Percentiles rank a stretch among this genome's conserved stretches.
Evolutionary conservation across 495 filamentous ascomycete species (phyloP).

Genomic region (Melanomma pulvis-pyrius): DNA sequence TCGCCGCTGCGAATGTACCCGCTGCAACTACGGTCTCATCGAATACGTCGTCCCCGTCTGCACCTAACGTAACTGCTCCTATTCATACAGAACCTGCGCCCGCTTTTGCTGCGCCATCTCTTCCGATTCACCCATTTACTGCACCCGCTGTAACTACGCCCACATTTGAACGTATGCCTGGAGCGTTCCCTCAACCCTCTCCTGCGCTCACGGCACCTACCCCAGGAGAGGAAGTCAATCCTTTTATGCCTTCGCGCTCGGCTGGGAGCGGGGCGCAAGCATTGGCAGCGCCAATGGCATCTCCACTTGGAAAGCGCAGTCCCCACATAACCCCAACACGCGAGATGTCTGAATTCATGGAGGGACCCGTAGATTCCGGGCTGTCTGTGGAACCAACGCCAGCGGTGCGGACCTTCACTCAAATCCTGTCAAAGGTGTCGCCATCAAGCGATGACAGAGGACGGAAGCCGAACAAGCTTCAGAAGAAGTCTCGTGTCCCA

Average conservation of each 20-base stretch:
- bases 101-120: neutral
- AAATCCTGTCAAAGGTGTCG: constrained; percentile 30
- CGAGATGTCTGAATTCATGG: constrained; percentile 34
- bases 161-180: constrained; percentile 7
- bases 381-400: constrained; percentile 12
- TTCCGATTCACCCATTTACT: neutral
- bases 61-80: too few species aligned
- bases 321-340: constrained; percentile 6
- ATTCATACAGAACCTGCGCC: neutral
- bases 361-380: constrained; percentile 21
- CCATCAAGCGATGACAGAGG: constrained; percentile 29
- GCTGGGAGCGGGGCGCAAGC: constrained; percentile 24
- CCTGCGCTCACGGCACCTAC: constrained; percentile 33
- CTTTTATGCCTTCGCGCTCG: constrained; percentile 16
- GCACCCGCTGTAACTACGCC: neutral
- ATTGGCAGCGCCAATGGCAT: constrained; percentile 26
- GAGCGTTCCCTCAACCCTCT: constrained; percentile 7
- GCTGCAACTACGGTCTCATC: too few species aligned
- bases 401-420: constrained; percentile 35
- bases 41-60: too few species aligned
- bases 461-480: constrained; percentile 39
- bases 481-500: constrained; percentile 36
- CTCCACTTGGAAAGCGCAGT: neutral
- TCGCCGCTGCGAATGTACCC: too few species aligned
- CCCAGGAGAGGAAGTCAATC: constrained; percentile 35